Evolutionary conservation across 495 filamentous ascomycete genomes (phyloP).

Genomic region (Neurospora sp.): DNA sequence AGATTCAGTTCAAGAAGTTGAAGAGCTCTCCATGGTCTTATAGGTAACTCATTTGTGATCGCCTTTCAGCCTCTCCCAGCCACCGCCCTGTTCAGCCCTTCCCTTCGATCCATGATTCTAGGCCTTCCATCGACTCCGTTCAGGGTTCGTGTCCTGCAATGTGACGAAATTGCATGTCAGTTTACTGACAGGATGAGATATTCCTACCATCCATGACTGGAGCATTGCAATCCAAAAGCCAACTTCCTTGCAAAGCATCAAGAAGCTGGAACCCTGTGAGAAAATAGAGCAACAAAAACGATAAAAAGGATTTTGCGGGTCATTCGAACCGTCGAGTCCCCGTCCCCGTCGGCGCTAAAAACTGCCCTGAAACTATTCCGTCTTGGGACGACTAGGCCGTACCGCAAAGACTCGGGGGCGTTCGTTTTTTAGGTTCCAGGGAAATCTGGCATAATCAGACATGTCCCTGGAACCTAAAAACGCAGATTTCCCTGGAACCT

Average conservation of each 20-base stretch:
- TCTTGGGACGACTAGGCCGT: background rate
- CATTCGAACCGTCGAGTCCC: background rate
- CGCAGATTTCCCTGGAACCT: no score
- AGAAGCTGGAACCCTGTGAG: background rate
- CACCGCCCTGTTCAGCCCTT: background rate
- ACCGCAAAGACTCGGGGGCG: no score
- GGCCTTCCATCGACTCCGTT: background rate
- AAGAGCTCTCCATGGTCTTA: background rate
- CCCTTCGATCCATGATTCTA: background rate
- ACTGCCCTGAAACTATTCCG: background rate
- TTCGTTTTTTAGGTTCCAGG: no score
- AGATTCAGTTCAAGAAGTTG: background rate
- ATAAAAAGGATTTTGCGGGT: background rate
- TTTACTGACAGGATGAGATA: background rate
- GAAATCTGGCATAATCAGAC: no score
- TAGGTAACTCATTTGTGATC: no score
- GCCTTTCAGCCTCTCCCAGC: background rate
- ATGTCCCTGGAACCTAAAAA: no score
- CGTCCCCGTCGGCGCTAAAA: background rate
- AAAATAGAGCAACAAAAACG: background rate
- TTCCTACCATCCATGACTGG: background rate
- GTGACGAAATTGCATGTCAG: background rate
- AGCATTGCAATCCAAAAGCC: background rate
- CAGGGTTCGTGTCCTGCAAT: background rate
- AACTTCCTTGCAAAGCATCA: background rate